Evolutionary conservation across 2,329 filamentous ascomycete genomes (phyloP).

Genomic region (Aspergillus brunneoviolaceus): DNA sequence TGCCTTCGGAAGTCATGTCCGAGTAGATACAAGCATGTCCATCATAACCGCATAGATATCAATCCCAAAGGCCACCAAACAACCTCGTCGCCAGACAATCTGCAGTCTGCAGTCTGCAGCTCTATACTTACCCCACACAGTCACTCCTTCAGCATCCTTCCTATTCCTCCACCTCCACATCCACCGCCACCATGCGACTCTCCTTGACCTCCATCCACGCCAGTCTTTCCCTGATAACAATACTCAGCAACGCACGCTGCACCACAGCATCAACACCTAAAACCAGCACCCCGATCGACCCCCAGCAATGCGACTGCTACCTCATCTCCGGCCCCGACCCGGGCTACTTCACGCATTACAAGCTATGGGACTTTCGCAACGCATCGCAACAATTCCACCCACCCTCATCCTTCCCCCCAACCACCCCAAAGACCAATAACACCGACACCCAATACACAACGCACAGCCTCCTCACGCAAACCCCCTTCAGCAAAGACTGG

Average conservation of each 20-base stretch:
- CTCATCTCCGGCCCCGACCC: slow-evolving; percentile 44
- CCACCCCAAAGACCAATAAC: background rate
- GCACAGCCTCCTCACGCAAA: slow-evolving; percentile 33
- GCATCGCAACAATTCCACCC: slow-evolving; percentile 31
- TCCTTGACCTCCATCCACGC: slow-evolving; percentile 4
- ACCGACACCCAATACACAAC: slow-evolving; percentile 15
- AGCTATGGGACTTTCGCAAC: slow-evolving; percentile 53
- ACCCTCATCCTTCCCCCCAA: background rate
- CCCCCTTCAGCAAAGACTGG: slow-evolving; percentile 40
- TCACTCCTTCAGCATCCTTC: background rate
- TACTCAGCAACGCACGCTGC: background rate
- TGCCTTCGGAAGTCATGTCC: background rate
- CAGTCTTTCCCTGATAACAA: slow-evolving; percentile 2
- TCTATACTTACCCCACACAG: background rate
- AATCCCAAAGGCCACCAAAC: background rate
- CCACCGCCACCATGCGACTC: slow-evolving; percentile 5
- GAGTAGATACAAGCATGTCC: background rate
- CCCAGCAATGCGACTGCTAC: slow-evolving; percentile 47
- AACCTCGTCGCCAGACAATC: no score
- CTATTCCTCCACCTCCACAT: no score
- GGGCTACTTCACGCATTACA: slow-evolving; percentile 52
- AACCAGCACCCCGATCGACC: background rate
- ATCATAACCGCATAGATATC: background rate
- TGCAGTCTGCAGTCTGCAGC: background rate
- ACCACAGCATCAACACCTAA: background rate